Evolutionary conservation across 2,329 filamentous ascomycete species (phyloP).

Genomic region (Colletotrichum costaricense): DNA sequence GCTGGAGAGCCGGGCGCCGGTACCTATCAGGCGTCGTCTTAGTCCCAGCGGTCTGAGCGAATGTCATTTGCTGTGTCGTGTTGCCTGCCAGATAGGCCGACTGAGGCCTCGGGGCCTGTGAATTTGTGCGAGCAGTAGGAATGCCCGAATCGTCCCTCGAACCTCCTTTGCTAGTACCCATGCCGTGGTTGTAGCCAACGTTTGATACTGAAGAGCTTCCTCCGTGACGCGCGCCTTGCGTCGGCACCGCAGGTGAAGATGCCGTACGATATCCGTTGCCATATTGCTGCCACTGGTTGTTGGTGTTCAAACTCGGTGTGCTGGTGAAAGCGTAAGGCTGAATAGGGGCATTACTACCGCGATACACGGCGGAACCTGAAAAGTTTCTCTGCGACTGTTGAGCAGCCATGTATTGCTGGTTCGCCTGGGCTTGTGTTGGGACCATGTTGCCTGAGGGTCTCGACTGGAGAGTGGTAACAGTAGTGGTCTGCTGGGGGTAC

Average conservation of each 20-base stretch:
- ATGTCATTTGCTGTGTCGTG: constrained; percentile 59
- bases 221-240: constrained; percentile 49
- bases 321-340: constrained; percentile 82
- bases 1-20: constrained; percentile 70
- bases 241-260: constrained; percentile 56
- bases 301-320: constrained; percentile 73
- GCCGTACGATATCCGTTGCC: constrained; percentile 59
- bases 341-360: constrained; percentile 68
- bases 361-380: constrained; percentile 63
- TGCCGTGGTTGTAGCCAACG: constrained; percentile 50
- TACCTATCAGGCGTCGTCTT: constrained; percentile 88
- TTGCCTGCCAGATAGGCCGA: constrained; percentile 52
- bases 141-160: constrained; percentile 66
- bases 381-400: constrained; percentile 60
- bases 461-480: constrained; percentile 81
- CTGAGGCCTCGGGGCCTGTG: constrained; percentile 54
- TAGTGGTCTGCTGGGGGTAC: constrained; percentile 79
- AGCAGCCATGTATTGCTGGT: constrained; percentile 61
- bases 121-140: constrained; percentile 53
- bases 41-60: constrained; percentile 65
- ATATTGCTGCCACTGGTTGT: constrained; percentile 62
- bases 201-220: constrained; percentile 54
- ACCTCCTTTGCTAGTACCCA: constrained; percentile 51
- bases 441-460: constrained; percentile 74
- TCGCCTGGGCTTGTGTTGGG: constrained; percentile 59